Evolutionary conservation across 148 eudicot genomes (phyloP).

Genomic region (Cornus controversa): DNA sequence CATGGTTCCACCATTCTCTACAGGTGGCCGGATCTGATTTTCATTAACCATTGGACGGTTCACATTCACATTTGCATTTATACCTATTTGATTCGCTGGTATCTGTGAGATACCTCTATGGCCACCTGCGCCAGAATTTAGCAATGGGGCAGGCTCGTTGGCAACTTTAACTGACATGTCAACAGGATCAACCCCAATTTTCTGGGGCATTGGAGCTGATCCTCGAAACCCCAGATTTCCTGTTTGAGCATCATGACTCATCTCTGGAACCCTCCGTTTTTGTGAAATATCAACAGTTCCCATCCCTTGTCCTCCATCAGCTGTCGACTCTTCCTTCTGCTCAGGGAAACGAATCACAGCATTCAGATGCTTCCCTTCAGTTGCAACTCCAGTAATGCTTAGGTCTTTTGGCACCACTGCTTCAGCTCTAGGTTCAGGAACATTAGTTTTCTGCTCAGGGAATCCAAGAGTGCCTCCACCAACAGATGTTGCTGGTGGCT

Average conservation of each 20-base stretch:
- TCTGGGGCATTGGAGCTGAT: constrained; percentile 40
- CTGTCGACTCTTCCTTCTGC: constrained; percentile 34
- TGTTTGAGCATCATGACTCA: constrained; percentile 36
- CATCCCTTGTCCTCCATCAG: constrained; percentile 31
- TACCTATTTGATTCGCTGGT: constrained; percentile 35
- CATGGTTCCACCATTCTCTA: constrained; percentile 77
- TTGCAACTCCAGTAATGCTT: constrained; percentile 31
- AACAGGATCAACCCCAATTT: constrained; percentile 23
- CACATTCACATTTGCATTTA: constrained; percentile 40
- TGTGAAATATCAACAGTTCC: constrained; percentile 41
- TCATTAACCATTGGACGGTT: constrained; percentile 44
- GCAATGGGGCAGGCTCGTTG: constrained; percentile 22
- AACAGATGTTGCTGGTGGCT: constrained; percentile 41
- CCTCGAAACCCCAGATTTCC: constrained; percentile 51
- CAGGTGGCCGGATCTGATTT: constrained; percentile 47
- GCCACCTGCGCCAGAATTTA: constrained; percentile 36
- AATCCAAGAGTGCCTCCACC: constrained; percentile 36
- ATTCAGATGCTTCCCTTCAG: constrained; percentile 38
- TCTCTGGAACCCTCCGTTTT: constrained; percentile 30
- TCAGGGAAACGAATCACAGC: constrained; percentile 36
- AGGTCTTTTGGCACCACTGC: constrained; percentile 26
- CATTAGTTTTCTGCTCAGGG: constrained; percentile 46
- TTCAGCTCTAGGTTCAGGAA: constrained; percentile 48
- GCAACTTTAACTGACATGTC: constrained; percentile 28
- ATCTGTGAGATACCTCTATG: constrained; percentile 41